Evolutionary conservation across 2,329 filamentous ascomycete genomes (phyloP), one percentile per base, ranked within the genome.

Genomic region (Dactylellina cionopaga): DNA sequence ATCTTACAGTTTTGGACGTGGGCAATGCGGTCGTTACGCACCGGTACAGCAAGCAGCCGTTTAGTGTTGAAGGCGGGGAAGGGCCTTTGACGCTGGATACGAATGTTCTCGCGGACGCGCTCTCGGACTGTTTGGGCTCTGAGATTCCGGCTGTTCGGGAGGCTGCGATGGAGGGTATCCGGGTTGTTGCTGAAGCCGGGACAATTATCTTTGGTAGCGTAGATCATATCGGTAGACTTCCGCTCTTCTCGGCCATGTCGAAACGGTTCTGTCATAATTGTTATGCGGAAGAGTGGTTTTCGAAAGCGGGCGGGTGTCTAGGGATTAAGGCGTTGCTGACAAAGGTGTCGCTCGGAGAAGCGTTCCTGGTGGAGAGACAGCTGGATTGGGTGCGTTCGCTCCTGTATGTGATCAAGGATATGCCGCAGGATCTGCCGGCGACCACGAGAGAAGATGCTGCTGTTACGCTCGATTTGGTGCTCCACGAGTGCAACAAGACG

Each of bases 221-320:
- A 37, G 85, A 85, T 19, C 86, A 90, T 58, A 88, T 93, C 29
- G 87, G 91, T 31, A 88, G 88, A 63, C 84, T 99, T 6, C 88
- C 90, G 0, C 92, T 99, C 80, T 99, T 99, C 81, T 86, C 85
- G 68, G 89, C 94, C 77, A 84, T 99, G 4, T 89, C 90, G 37
- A 90, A 88, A 71, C 89, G 89, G 0, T 96, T 98, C 79, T 95
- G 92, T 76, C 95, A 99, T 79, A 92, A 92, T 75, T 99, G 95
- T 80, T 93, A 97, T 77, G 92, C 95, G 77, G 94, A 99, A 79
- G 95, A 99, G 77, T 99, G 96, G 95, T 99, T 96, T 78, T 93
- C 93, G 56, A 99, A 99, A 81, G 91, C 92, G 35, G 95, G 94
- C 51, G 95, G 95, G 37, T 93, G 91, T 59, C 83, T 94, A 17